Base-by-base conservation (phyloP, 176 grass and related monocot genomes). In the Triticum urartu region DNA sequence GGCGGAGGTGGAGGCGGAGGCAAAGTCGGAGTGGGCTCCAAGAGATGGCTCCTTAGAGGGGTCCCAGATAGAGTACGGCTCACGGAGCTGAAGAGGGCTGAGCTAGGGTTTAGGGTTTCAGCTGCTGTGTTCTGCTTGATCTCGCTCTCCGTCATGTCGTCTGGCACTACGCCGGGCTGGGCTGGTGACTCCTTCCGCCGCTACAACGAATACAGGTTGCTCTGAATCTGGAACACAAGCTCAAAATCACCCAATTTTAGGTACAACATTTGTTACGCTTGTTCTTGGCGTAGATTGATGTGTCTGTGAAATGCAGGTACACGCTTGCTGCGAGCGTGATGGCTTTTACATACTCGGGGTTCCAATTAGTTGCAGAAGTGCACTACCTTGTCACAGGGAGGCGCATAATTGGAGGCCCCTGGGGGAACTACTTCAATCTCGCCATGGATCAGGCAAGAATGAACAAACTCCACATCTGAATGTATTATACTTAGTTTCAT, bases 201-300 rank as follows among this genome's bases (percentile, higher is more conserved):
- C 89, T 97, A 95, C 92, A 86, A 88, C 28, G 92, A 97, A 85
- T 97, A 93, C 91, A 90, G 95, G 92, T 94, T 72, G 17, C 35
- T 81, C 62, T 84, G 3, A 39, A 76, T 42, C 48, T 50, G 11
- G 12, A 81, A 7, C 40, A 3, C 24, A 39, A 40, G 32, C 30
- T 83, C 14, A 75, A 60, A 73, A 58, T 11, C 24, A 34, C 14
- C 75, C 67, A 5, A 75, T 38, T 30, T 59, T 21, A 65, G 39
- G n/a, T 59, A 45, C 64, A 65, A 18, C 7, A 15, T 25, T 3
- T 45, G 24, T 68, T 78, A 22, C 4, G 15, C 5, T 61, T 86
- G 77, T 64, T 84, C 64, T 43, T 50, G 21, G 10, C 61, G 20
- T 40, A 69, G 43, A 80, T 75, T 91, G 68, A 18, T 63, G 35